Conservation (phyloP, 2,329 filamentous ascomycete species). For the Aspergillus sp. region DNA sequence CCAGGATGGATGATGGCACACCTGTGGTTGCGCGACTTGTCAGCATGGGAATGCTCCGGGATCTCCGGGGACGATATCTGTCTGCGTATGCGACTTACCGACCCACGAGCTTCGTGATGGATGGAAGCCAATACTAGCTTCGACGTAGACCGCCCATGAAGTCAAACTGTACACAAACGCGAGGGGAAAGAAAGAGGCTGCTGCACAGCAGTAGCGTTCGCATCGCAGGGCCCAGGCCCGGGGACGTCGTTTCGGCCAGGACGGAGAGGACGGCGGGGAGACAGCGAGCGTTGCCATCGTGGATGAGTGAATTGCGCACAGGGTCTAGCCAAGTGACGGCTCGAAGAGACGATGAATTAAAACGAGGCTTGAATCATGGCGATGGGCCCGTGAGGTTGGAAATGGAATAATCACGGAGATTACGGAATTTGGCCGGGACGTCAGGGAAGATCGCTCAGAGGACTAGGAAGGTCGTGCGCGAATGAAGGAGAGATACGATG, state of each 20-base stretch:
- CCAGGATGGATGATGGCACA: conserved; percentile 56
- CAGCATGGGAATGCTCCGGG: not conserved
- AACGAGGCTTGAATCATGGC: conserved; percentile 6
- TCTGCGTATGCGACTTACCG: conserved; percentile 28
- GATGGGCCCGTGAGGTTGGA: not conserved
- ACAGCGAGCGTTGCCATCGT: conserved; percentile 39
- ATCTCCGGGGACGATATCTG: not conserved
- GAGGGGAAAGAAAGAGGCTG: conserved; percentile 80
- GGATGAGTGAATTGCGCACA: not conserved
- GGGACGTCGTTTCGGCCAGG: conserved; percentile 40
- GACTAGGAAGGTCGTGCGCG: not conserved
- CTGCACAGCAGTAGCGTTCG: conserved; percentile 80
- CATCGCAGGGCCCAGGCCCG: conserved; percentile 48
- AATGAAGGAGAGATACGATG: not conserved
- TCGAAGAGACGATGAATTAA: not conserved
- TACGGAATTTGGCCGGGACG: not conserved
- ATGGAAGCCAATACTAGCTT: conserved; percentile 67
- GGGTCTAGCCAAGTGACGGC: conserved; percentile 1
- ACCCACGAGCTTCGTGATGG: conserved; percentile 49
- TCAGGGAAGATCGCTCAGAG: not conserved
- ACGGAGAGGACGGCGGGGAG: conserved; percentile 39
- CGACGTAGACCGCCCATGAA: conserved; percentile 91
- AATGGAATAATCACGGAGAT: too few species aligned
- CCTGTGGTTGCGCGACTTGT: conserved; percentile 22
- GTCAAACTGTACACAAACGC: conserved; percentile 84